These are phyloP conservation scores for Penicillium robsamsonii DNA, from an alignment of 495 filamentous ascomycete species.

Conservation along the genomic window DNA sequence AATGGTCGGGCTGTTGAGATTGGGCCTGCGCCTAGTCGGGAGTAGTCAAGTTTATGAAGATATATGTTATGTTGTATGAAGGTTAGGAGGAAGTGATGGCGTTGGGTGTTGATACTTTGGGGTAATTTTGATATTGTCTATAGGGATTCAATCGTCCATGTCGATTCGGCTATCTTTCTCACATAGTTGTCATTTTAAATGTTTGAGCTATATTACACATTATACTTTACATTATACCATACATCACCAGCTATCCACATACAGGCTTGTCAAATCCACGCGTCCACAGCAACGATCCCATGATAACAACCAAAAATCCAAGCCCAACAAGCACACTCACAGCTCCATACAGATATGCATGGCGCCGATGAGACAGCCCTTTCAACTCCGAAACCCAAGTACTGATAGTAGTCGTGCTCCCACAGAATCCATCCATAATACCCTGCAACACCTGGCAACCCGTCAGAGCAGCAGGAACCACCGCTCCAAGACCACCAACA, in stretches of 20 bases:
- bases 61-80: background rate
- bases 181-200: background rate
- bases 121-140: background rate
- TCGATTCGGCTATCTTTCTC: background rate
- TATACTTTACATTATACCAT: background rate
- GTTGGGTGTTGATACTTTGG: background rate
- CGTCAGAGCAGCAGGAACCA: conserved; percentile 32
- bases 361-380: conserved; percentile 54
- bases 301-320: conserved; percentile 66
- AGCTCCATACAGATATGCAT: conserved; percentile 75
- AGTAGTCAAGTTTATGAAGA: background rate
- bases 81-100: background rate
- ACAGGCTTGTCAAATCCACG: conserved; percentile 54
- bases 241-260: conserved; percentile 35
- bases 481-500: conserved; percentile 27
- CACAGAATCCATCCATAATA: conserved; percentile 88
- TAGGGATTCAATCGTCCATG: background rate
- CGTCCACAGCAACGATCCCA: conserved; percentile 80
- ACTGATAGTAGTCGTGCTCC: conserved; percentile 85
- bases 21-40: conserved; percentile 1
- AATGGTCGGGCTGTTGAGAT: conserved; percentile 8
- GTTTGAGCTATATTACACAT: background rate
- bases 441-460: conserved; percentile 83
- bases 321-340: conserved; percentile 64
- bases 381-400: conserved; percentile 86